Percentiles rank a stretch among this genome's conserved stretches.
Evolutionary conservation across 75 land plant species (phyloP).

Genomic region (Adiantum capillusveneris): DNA sequence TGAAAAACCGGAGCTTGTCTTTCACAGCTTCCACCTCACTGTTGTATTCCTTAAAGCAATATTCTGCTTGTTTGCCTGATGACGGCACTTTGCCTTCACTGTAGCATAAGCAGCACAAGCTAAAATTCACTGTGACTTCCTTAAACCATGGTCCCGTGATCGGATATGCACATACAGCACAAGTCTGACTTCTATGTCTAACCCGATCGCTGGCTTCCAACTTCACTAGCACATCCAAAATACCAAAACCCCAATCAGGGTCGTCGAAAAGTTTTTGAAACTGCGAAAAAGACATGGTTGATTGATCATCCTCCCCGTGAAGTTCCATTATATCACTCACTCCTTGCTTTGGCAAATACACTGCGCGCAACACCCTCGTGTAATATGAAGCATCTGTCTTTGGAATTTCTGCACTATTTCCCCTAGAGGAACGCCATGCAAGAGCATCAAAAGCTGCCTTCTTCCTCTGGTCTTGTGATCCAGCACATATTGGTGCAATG

Average conservation of each 20-base stretch:
- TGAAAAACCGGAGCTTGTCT: slow-evolving; percentile 21
- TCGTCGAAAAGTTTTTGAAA: slow-evolving; percentile 88
- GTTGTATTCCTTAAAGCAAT: slow-evolving; percentile 77
- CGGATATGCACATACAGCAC: slow-evolving; percentile 17
- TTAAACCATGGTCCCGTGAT: slow-evolving; percentile 20
- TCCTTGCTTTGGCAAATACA: slow-evolving; percentile 71
- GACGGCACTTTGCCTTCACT: slow-evolving; percentile 90
- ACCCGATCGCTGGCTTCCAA: slow-evolving; percentile 76
- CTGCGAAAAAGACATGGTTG: slow-evolving; percentile 48
- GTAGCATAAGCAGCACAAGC: slow-evolving; percentile 74
- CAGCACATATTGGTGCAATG: slow-evolving; percentile 78
- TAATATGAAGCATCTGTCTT: slow-evolving; percentile 53
- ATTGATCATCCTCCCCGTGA: slow-evolving; percentile 48
- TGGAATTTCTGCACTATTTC: slow-evolving; percentile 45
- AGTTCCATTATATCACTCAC: slow-evolving; percentile 52
- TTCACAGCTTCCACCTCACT: slow-evolving; percentile 49
- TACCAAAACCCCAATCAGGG: slow-evolving; percentile 88
- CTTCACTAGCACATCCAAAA: slow-evolving; percentile 62
- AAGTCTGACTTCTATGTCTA: slow-evolving; percentile 49
- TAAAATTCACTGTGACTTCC: slow-evolving; percentile 55
- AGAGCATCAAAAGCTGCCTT: slow-evolving; percentile 77
- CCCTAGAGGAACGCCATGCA: slow-evolving; percentile 51
- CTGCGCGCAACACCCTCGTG: slow-evolving; percentile 67
- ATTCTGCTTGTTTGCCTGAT: slow-evolving; percentile 56
- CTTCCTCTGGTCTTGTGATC: slow-evolving; percentile 66